A percentile compares a stretch with the other conserved stretches of the same genome.
Conservation (phyloP, 1,139 yeast genomes). For the Geotrichum aggregatum region DNA sequence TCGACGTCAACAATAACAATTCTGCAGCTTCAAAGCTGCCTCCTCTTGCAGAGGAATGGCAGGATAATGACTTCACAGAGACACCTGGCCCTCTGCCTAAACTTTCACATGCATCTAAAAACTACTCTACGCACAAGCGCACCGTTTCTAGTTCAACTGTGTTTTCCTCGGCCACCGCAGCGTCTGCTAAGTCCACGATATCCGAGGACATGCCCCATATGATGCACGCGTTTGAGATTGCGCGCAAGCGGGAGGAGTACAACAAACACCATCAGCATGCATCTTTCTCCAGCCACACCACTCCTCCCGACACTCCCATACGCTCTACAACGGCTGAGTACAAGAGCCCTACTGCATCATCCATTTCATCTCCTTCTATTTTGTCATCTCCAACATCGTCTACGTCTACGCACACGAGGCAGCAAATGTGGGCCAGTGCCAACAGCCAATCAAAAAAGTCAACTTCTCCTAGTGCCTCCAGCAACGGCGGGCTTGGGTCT, state of each 20-base stretch:
- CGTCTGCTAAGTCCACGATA: conserved; percentile 26
- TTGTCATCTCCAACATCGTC: conserved; percentile 9
- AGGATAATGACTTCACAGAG: conserved; percentile 1
- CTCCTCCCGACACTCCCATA: conserved; percentile 21
- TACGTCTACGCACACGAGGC: conserved; percentile 2
- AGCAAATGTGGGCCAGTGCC: conserved; percentile 14
- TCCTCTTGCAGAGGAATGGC: conserved; percentile 19
- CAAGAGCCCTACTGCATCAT: conserved; percentile 5
- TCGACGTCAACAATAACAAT: background rate
- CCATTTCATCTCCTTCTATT: conserved; percentile 2
- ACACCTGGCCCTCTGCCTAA: conserved; percentile 1
- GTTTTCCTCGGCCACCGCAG: conserved; percentile 22
- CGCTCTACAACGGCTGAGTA: background rate
- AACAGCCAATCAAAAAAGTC: conserved; percentile 2
- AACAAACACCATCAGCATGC: conserved; percentile 12
- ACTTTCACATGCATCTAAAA: background rate
- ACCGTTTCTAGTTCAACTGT: conserved; percentile 22
- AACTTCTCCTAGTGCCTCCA: background rate
- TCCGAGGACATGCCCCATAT: conserved; percentile 33
- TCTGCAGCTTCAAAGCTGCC: conserved; percentile 7
- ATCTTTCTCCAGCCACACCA: background rate
- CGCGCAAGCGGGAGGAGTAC: conserved; percentile 25
- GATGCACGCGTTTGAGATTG: conserved; percentile 33
- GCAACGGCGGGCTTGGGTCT: conserved; percentile 5
- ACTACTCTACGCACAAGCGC: conserved; percentile 7